phyloP scores from a whole-genome alignment of 495 filamentous ascomycete genomes.

The Aspergillus sparsus region DNA sequence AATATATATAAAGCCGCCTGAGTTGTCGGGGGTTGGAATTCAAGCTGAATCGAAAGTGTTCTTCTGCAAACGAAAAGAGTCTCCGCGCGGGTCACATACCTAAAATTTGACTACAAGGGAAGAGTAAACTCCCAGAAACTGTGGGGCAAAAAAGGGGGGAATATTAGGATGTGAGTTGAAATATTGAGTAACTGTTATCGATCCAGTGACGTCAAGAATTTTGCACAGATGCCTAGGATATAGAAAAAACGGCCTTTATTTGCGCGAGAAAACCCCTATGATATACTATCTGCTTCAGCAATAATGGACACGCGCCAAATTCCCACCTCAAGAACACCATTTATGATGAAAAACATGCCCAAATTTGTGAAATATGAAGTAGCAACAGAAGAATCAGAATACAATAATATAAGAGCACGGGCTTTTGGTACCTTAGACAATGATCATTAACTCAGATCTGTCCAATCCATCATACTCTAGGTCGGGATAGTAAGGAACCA shows the following conservation, averaged over 20 bases:
- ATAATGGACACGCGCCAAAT: slow-evolving; percentile 25
- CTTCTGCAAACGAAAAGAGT: too few species aligned
- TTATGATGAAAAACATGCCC: slow-evolving; percentile 18
- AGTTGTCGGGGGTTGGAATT: too few species aligned
- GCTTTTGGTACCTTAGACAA: slow-evolving; percentile 55
- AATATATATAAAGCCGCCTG: too few species aligned
- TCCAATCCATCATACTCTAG: slow-evolving; percentile 74
- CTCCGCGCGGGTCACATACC: too few species aligned
- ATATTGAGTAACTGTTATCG: too few species aligned
- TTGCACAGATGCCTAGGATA: background rate
- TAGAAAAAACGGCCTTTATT: background rate
- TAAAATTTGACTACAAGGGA: too few species aligned
- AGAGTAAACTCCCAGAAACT: too few species aligned
- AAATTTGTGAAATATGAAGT: slow-evolving; percentile 16
- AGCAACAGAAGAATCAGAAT: slow-evolving; percentile 19
- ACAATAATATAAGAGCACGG: slow-evolving; percentile 19
- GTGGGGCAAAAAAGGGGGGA: too few species aligned
- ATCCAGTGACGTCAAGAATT: background rate
- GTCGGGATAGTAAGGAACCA: slow-evolving; percentile 93
- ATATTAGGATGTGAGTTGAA: too few species aligned
- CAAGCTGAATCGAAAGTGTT: too few species aligned
- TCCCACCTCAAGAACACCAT: slow-evolving; percentile 23
- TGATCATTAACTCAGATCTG: slow-evolving; percentile 77
- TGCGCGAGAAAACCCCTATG: background rate
- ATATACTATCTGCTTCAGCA: slow-evolving; percentile 1